Evolutionary conservation across 495 filamentous ascomycete species (phyloP).

Genomic region (Aspergillus hancockii): DNA sequence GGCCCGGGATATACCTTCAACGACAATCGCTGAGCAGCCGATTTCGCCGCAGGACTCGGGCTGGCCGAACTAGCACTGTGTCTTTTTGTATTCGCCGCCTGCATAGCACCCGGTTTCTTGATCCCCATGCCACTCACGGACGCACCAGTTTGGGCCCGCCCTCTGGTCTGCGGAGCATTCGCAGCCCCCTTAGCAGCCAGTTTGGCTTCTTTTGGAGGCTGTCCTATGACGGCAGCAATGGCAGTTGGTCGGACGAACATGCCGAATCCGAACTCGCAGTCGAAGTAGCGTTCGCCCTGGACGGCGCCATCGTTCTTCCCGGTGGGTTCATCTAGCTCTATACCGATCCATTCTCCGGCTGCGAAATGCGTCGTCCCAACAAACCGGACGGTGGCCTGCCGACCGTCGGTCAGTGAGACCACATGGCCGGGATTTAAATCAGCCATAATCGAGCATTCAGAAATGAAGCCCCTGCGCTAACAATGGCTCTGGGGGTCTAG

Average conservation of each 20-base stretch:
- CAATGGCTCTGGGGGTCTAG: constrained; percentile 6
- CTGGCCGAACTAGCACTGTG: constrained; percentile 69
- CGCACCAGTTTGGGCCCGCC: constrained; percentile 34
- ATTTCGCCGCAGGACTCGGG: constrained; percentile 60
- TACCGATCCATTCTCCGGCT: constrained; percentile 81
- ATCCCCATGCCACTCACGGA: constrained; percentile 29
- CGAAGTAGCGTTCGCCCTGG: constrained; percentile 86
- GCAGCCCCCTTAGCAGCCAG: constrained; percentile 30
- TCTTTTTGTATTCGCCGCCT: constrained; percentile 56
- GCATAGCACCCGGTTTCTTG: constrained; percentile 43
- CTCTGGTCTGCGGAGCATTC: constrained; percentile 26
- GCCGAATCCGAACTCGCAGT: constrained; percentile 74
- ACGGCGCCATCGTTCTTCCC: constrained; percentile 97
- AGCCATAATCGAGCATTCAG: constrained; percentile 32
- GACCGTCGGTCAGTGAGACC: constrained; percentile 74
- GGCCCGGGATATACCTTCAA: constrained; percentile 54
- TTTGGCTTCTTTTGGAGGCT: constrained; percentile 49
- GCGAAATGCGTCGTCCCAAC: constrained; percentile 78
- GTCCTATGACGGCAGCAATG: constrained; percentile 57
- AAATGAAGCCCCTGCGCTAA: constrained; percentile 15
- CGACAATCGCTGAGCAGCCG: constrained; percentile 49
- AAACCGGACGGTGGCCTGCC: constrained; percentile 75
- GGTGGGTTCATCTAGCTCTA: constrained; percentile 78
- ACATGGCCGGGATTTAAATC: constrained; percentile 52
- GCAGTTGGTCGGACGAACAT: constrained; percentile 82